Evolutionary conservation across 2,329 filamentous ascomycete species (phyloP).

Genomic region (Microsporum audouinii): DNA sequence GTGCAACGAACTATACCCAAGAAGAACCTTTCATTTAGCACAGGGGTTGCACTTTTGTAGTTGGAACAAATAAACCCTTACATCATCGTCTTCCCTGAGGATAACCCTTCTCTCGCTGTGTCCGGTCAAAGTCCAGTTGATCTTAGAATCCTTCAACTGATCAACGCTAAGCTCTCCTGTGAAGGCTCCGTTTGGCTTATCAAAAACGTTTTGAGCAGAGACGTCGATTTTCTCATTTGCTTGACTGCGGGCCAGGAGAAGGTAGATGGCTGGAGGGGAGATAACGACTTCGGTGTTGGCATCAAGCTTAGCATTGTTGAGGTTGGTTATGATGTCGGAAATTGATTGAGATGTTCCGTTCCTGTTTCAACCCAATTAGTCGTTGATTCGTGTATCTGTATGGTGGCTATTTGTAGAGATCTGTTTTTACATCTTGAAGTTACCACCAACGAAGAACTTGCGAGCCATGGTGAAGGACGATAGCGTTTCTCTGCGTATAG

Average conservation of each 20-base stretch:
- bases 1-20: slow-evolving; percentile 54
- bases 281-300: slow-evolving; percentile 72
- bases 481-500: background rate
- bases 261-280: slow-evolving; percentile 81
- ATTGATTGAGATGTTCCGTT: slow-evolving; percentile 86
- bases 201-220: slow-evolving; percentile 91
- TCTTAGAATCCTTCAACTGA: slow-evolving; percentile 78
- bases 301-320: slow-evolving; percentile 69
- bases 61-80: slow-evolving; percentile 19
- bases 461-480: slow-evolving; percentile 58
- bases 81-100: slow-evolving; percentile 69
- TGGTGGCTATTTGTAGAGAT: slow-evolving; percentile 18
- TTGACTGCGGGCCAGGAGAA: slow-evolving; percentile 70
- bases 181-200: slow-evolving; percentile 93
- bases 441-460: slow-evolving; percentile 95
- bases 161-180: slow-evolving; percentile 91
- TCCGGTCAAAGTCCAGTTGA: slow-evolving; percentile 83
- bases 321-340: slow-evolving; percentile 77
- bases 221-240: slow-evolving; percentile 68
- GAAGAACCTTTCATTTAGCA: slow-evolving; percentile 1
- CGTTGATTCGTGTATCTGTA: slow-evolving; percentile 2
- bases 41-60: background rate
- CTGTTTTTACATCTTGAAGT: slow-evolving; percentile 91
- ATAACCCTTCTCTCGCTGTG: slow-evolving; percentile 92
- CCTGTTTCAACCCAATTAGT: slow-evolving; percentile 42